Percentiles rank a stretch among this genome's conserved stretches.
phyloP scores from a whole-genome alignment of 129 eudicot genomes.

The Dittrichia graveolens region DNA sequence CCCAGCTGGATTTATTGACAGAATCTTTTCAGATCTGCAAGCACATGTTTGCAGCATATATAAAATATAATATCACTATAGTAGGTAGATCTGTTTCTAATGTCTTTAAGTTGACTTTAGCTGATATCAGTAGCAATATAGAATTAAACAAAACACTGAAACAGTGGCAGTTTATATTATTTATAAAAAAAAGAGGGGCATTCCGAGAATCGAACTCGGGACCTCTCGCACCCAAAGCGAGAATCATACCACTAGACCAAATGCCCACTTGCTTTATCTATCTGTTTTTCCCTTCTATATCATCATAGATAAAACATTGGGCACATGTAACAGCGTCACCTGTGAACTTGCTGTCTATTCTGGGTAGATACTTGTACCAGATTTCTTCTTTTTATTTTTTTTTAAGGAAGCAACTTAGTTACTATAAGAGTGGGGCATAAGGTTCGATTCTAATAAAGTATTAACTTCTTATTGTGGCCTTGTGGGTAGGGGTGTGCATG shows the following conservation, averaged over 20 bases:
- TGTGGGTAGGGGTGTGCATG: too few species aligned
- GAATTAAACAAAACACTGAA: background rate
- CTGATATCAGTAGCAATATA: background rate
- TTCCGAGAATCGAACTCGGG: slow-evolving; percentile 99
- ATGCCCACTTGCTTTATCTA: slow-evolving; percentile 54
- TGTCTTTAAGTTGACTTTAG: slow-evolving; percentile 10
- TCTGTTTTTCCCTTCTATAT: too few species aligned
- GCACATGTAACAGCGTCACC: too few species aligned
- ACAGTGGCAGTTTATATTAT: background rate
- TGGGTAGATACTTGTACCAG: too few species aligned
- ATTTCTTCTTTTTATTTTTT: too few species aligned
- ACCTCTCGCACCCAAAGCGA: slow-evolving; percentile 99
- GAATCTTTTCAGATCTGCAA: background rate
- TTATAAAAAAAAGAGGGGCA: slow-evolving; percentile 50
- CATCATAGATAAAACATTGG: too few species aligned
- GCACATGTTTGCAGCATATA: slow-evolving; percentile 1
- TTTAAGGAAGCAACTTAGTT: too few species aligned
- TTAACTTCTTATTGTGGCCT: too few species aligned
- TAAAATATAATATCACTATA: slow-evolving; percentile 9
- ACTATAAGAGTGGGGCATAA: too few species aligned
- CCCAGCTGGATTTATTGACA: slow-evolving; percentile 8
- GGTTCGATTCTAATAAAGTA: too few species aligned
- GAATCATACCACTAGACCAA: slow-evolving; percentile 99
- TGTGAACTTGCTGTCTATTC: too few species aligned
- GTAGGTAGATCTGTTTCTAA: slow-evolving; percentile 7